A percentile compares a stretch with the other conserved stretches of the same genome.
Conservation (phyloP, 345 rosid species). For the Boechera divaricarpa region DNA sequence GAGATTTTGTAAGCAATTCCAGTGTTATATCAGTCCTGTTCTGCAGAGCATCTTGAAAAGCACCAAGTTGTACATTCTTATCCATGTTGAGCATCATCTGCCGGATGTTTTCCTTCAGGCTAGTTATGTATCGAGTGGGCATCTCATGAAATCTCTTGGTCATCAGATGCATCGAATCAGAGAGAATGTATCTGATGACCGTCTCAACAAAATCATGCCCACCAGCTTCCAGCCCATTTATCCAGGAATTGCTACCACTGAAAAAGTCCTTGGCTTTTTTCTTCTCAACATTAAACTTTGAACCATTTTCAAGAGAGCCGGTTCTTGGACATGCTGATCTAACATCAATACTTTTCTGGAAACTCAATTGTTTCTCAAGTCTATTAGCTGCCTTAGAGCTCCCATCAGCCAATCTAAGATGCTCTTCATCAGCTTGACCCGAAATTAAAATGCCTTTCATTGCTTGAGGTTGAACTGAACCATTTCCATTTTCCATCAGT, state of each 20-base stretch:
- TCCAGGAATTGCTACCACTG: slow-evolving; percentile 63
- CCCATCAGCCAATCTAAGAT: slow-evolving; percentile 53
- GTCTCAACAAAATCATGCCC: slow-evolving; percentile 81
- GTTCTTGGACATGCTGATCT: slow-evolving; percentile 69
- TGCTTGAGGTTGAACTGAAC: slow-evolving; percentile 61
- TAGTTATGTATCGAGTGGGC: slow-evolving; percentile 62
- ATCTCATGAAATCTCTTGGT: slow-evolving; percentile 80
- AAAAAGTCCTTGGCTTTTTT: slow-evolving; percentile 63
- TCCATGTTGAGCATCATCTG: slow-evolving; percentile 72
- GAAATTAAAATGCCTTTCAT: slow-evolving; percentile 54
- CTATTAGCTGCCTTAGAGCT: slow-evolving; percentile 62
- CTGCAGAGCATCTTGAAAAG: slow-evolving; percentile 63
- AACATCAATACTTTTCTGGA: slow-evolving; percentile 64
- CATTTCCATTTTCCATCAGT: slow-evolving; percentile 72
- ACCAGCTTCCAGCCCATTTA: slow-evolving; percentile 61
- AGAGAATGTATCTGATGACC: slow-evolving; percentile 64
- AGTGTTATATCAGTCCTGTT: slow-evolving; percentile 67
- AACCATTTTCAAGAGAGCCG: slow-evolving; percentile 71
- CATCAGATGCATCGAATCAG: slow-evolving; percentile 76
- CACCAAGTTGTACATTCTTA: slow-evolving; percentile 59
- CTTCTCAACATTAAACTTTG: slow-evolving; percentile 66
- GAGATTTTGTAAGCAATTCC: slow-evolving; percentile 65
- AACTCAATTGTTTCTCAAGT: slow-evolving; percentile 72
- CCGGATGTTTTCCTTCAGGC: slow-evolving; percentile 76
- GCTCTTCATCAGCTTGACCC: slow-evolving; percentile 53